Percentiles rank a stretch among this genome's conserved stretches.
Conservation (phyloP, 495 filamentous ascomycete genomes). For the Lindgomyces ingoldianus region DNA sequence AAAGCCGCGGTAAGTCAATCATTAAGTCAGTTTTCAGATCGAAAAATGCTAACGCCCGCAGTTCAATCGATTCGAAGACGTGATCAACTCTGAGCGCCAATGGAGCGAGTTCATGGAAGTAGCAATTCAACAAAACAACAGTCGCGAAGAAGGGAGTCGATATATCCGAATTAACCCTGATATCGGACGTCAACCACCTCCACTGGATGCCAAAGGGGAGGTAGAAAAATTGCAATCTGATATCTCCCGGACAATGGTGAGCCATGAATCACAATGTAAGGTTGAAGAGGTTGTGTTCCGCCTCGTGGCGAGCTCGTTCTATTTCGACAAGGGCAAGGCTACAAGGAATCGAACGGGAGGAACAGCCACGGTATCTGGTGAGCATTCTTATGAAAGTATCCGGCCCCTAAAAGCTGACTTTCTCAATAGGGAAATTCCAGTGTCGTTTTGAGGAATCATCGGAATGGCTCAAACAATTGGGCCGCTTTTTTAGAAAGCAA, state of each 20-base stretch:
- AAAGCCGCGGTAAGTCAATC: background rate
- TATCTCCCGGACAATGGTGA: background rate
- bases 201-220: slow-evolving; percentile 35
- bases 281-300: slow-evolving; percentile 28
- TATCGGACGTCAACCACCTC: slow-evolving; percentile 28
- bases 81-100: slow-evolving; percentile 31
- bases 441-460: slow-evolving; percentile 3
- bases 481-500: background rate
- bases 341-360: background rate
- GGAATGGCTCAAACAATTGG: background rate
- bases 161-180: slow-evolving; percentile 36
- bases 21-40: background rate
- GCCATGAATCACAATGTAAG: background rate
- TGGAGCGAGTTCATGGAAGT: slow-evolving; percentile 29
- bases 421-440: background rate
- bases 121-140: background rate
- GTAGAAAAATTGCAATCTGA: slow-evolving; percentile 24
- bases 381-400: background rate
- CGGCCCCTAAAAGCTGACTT: background rate
- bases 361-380: slow-evolving; percentile 6
- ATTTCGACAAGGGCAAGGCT: slow-evolving; percentile 26
- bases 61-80: slow-evolving; percentile 30
- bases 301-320: slow-evolving; percentile 40
- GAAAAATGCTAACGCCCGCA: background rate
- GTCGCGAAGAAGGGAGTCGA: slow-evolving; percentile 3